Evolutionary conservation across 805 yeast species (phyloP).

Genomic region (Zygoascus biomembranicola): DNA sequence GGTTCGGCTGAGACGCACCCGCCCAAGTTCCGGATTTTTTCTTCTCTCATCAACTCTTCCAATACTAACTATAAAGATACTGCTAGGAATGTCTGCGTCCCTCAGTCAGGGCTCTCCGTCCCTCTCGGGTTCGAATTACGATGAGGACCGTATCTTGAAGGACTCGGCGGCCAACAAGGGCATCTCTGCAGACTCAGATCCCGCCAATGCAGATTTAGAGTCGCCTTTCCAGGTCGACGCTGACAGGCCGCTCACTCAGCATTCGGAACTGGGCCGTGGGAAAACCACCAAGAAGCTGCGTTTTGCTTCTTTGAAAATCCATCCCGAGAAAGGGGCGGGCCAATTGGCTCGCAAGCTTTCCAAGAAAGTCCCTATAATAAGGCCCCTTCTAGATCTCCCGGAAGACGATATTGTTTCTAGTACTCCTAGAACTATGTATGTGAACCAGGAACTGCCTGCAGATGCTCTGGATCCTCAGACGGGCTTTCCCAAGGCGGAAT

Average conservation of each 20-base stretch:
- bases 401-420: conserved; percentile 4
- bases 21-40: too few species aligned
- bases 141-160: neutral
- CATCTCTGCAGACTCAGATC: neutral
- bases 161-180: neutral
- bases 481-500: conserved; percentile 50
- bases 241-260: neutral
- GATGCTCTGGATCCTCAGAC: conserved; percentile 46
- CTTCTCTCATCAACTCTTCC: neutral
- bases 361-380: conserved; percentile 15
- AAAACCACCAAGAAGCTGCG: conserved; percentile 5
- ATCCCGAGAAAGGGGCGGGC: neutral
- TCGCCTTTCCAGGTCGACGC: neutral
- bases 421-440: conserved; percentile 35
- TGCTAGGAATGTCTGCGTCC: neutral
- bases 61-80: neutral
- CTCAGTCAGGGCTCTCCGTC: neutral
- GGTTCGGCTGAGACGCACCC: too few species aligned
- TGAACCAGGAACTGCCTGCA: conserved; percentile 42
- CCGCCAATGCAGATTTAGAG: neutral
- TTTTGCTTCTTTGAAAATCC: conserved; percentile 4
- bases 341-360: conserved; percentile 9
- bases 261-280: neutral
- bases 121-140: neutral
- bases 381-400: conserved; percentile 10